phyloP scores from a whole-genome alignment of 1,139 yeast species.

The Blastobotrys serpentis region DNA sequence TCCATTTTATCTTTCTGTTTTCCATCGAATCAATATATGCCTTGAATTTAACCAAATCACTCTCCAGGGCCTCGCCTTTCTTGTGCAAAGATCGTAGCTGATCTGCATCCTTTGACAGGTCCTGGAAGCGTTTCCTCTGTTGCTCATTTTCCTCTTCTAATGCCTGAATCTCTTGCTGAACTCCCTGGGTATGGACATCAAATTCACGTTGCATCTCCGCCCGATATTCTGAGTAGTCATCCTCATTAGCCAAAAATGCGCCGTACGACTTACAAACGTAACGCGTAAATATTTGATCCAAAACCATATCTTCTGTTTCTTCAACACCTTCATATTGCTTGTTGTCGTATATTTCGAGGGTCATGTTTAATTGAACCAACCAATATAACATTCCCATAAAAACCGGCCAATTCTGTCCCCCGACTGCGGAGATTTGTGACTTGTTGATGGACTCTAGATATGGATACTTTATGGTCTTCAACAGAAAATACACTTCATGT shows the following conservation, averaged over 20 bases:
- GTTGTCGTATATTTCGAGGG: conserved; percentile 46
- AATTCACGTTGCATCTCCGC: conserved; percentile 59
- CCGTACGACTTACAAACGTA: conserved; percentile 68
- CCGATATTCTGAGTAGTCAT: conserved; percentile 56
- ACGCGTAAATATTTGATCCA: conserved; percentile 62
- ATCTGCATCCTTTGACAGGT: conserved; percentile 41
- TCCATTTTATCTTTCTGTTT: conserved; percentile 64
- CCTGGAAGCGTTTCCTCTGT: conserved; percentile 37
- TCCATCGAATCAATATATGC: conserved; percentile 70
- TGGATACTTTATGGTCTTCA: conserved; percentile 72
- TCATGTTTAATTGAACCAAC: conserved; percentile 60
- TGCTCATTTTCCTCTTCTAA: conserved; percentile 44
- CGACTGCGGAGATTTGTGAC: conserved; percentile 87
- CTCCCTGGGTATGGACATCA: conserved; percentile 45
- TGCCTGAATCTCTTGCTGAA: conserved; percentile 45
- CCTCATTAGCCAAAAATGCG: conserved; percentile 55
- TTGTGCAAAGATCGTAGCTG: conserved; percentile 49
- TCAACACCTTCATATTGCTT: conserved; percentile 39
- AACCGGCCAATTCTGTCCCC: conserved; percentile 86
- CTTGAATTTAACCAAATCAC: conserved; percentile 68
- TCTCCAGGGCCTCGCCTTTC: conserved; percentile 63
- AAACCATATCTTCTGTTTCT: conserved; percentile 40
- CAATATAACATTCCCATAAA: conserved; percentile 81
- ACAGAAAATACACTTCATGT: conserved; percentile 66
- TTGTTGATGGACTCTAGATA: conserved; percentile 76